Evolutionary conservation across 2,329 filamentous ascomycete species (phyloP).

Genomic region (Aspergillus brasiliensis): DNA sequence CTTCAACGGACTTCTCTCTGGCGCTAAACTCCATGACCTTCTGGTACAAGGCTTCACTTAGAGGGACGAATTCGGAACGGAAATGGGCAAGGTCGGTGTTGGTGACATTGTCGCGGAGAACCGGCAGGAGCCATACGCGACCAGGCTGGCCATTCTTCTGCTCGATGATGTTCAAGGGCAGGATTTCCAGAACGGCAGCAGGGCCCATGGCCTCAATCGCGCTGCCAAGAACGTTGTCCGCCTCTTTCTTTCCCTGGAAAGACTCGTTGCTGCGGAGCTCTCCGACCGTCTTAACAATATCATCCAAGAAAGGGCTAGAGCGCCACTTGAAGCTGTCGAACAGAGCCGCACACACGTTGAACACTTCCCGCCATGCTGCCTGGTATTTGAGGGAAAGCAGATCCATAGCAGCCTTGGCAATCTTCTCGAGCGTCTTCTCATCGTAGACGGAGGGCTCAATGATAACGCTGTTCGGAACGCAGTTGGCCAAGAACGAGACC

Average conservation of each 20-base stretch:
- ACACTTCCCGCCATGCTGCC: slow-evolving; percentile 91
- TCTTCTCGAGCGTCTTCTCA: slow-evolving; percentile 81
- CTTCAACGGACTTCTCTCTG: slow-evolving; percentile 87
- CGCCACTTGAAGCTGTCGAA: slow-evolving; percentile 87
- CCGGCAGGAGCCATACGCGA: slow-evolving; percentile 90
- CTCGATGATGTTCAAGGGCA: slow-evolving; percentile 83
- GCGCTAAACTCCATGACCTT: slow-evolving; percentile 79
- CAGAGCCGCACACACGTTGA: slow-evolving; percentile 82
- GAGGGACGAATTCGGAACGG: slow-evolving; percentile 78
- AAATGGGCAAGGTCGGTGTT: slow-evolving; percentile 90
- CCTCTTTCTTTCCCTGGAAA: slow-evolving; percentile 92
- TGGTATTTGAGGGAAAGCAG: slow-evolving; percentile 90
- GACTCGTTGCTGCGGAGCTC: slow-evolving; percentile 85
- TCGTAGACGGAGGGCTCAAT: slow-evolving; percentile 89
- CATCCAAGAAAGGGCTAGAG: slow-evolving; percentile 74
- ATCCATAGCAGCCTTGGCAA: slow-evolving; percentile 69
- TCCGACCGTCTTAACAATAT: slow-evolving; percentile 76
- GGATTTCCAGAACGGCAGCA: slow-evolving; percentile 74
- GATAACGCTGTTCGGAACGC: slow-evolving; percentile 79
- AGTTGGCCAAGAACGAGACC: slow-evolving; percentile 89
- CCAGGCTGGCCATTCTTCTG: slow-evolving; percentile 77
- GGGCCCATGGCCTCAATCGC: slow-evolving; percentile 90
- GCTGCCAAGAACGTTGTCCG: slow-evolving; percentile 84
- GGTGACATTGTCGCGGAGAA: slow-evolving; percentile 84
- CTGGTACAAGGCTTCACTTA: slow-evolving; percentile 90